Base-by-base conservation (phyloP, 805 yeast genomes). In the Nakazawaea wyomingensis region DNA sequence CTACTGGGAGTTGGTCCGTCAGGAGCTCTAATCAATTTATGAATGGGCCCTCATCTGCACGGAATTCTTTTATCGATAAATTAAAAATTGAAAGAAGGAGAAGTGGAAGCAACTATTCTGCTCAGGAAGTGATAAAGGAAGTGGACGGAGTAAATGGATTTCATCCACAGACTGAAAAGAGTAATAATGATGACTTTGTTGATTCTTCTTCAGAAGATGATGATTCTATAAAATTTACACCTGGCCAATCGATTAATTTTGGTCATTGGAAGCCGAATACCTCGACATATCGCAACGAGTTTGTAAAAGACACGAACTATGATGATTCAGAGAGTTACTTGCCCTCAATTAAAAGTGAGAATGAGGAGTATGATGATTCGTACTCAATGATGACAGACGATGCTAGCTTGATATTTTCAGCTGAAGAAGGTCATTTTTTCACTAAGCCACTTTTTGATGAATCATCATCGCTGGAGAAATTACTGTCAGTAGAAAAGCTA, bases 181-280 rank as follows among this genome's bases (percentile, higher is more conserved):
- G 29, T 11, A 30, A 29, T 4, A 33, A 24, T 14, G 26, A 19
- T 29, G 20, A 13, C 3, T 43, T 32, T 21, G 17, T 22, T 16
- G 45, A 42, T 19, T 37, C 41, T 17, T 22, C 39, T 26, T 16
- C 55, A 51, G 33, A 68, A 67, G 2, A 57, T 14, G 60, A 59
- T 1, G 29, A 21, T 4, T 34, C 37, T 27, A 27, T 27, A n/a
- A 37, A 33, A 3, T 22, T 44, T 28, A 16, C 18, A 11, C 46
- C 21, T 9, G 42, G 42, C 5, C 45, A 55, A 46, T 61, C 65
- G 3, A 57, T 75, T 34, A 71, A 66, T 44, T 62, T 75, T 61
- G 80, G 80, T 2, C 61, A 61, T 21, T 79, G 85, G 85, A 71
- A 69, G 53, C 84, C 84, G 2, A 74, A 78, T 51, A 78, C 82